Evolutionary conservation across 129 eudicot species (phyloP).

Genomic region (Gnaphalium uliginosum): DNA sequence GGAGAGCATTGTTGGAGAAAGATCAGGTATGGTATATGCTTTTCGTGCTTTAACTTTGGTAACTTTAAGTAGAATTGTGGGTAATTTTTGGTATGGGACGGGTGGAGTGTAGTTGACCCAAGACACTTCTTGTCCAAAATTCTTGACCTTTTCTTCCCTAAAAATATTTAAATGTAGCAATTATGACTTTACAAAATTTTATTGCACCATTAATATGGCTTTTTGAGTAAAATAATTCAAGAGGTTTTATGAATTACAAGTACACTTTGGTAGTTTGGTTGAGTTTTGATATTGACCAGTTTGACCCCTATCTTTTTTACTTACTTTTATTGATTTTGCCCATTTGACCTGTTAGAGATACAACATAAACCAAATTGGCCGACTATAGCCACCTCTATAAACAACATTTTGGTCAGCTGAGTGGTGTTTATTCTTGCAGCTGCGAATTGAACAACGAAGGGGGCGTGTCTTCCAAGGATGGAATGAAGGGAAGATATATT

Average conservation of each 20-base stretch:
- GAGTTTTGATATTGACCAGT: neutral
- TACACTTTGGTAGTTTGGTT: neutral
- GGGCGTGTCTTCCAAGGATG: constrained; percentile 85
- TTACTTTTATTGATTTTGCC: neutral
- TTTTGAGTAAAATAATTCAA: neutral
- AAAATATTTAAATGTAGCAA: neutral
- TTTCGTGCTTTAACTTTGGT: neutral
- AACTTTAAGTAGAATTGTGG: neutral
- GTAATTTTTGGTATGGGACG: neutral
- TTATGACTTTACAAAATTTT: neutral
- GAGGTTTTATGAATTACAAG: neutral
- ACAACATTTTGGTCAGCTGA: neutral
- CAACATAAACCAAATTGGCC: neutral
- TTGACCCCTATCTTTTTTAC: neutral
- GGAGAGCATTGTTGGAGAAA: constrained; percentile 90
- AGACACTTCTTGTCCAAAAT: neutral
- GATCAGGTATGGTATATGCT: constrained; percentile 63
- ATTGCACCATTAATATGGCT: neutral
- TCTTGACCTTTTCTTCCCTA: neutral
- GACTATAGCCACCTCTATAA: neutral
- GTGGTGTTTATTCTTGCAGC: constrained; percentile 44
- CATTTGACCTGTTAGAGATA: neutral
- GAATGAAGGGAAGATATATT: constrained; percentile 92
- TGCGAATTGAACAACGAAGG: constrained; percentile 81
- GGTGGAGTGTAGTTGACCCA: neutral